phyloP scores from a whole-genome alignment of 225 moss, liverwort and hornwort genomes.

The Pleurozium schreberi region DNA sequence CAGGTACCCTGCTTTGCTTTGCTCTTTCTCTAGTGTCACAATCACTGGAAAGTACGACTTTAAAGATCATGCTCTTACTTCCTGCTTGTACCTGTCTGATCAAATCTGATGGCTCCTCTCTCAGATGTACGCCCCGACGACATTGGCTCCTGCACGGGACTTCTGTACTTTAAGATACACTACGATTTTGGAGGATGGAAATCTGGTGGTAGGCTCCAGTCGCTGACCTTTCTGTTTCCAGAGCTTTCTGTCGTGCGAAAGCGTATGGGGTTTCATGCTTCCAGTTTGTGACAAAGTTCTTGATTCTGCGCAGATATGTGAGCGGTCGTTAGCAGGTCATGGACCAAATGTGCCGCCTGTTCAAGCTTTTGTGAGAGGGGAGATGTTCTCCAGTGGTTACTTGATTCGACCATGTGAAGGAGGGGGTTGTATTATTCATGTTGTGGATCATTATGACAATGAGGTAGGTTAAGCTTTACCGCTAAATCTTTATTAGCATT shows the following conservation, averaged over 20 bases:
- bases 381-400: constrained; percentile 93
- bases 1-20: constrained; percentile 33
- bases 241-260: background rate
- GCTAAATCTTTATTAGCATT: background rate
- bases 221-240: background rate
- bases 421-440: constrained; percentile 87
- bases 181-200: constrained; percentile 92
- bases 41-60: background rate
- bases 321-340: constrained; percentile 69
- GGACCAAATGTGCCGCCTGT: constrained; percentile 83
- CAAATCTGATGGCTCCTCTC: constrained; percentile 3
- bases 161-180: constrained; percentile 96
- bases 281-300: background rate
- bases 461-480: constrained; percentile 28
- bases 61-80: constrained; percentile 21
- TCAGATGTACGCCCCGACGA: constrained; percentile 99
- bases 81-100: background rate
- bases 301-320: constrained; percentile 64
- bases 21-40: background rate
- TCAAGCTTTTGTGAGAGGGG: constrained; percentile 76
- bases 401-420: constrained; percentile 97
- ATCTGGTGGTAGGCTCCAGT: constrained; percentile 66
- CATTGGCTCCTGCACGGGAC: constrained; percentile 87
- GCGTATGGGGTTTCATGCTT: background rate
- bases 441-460: constrained; percentile 88